phyloP scores from a whole-genome alignment of 139 green algal species.

The Spirogloea muscicola region DNA sequence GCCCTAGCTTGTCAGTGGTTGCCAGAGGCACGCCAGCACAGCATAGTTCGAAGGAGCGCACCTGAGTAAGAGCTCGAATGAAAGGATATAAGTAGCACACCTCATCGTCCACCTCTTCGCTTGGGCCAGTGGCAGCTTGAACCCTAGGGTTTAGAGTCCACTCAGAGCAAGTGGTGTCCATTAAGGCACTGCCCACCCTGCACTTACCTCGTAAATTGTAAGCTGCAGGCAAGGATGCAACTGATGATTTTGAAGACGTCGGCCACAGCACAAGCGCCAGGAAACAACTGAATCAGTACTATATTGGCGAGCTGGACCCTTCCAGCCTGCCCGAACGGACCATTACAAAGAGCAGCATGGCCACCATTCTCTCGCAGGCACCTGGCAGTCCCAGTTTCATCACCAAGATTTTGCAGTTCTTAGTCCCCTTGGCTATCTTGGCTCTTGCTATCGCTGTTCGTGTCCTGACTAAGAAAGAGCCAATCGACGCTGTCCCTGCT shows the following conservation, averaged over 20 bases:
- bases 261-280: constrained; percentile 57
- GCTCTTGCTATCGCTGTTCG: constrained; percentile 18
- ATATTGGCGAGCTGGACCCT: constrained; percentile 52
- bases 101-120: no score
- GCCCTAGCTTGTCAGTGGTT: no score
- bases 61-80: no score
- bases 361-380: background rate
- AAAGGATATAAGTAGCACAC: no score
- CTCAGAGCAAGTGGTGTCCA: no score
- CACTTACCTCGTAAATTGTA: no score
- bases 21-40: no score
- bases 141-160: no score
- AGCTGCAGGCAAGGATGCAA: constrained; percentile 61
- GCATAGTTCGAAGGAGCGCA: no score
- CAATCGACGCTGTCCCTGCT: no score
- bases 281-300: constrained; percentile 54
- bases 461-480: constrained; percentile 25
- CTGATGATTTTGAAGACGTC: constrained; percentile 67
- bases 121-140: no score
- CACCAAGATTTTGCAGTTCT: constrained; percentile 21
- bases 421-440: constrained; percentile 28
- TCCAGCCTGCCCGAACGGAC: background rate
- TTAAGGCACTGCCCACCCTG: no score
- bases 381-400: constrained; percentile 9
- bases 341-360: background rate